A percentile compares a stretch with the other conserved stretches of the same genome.
Conservation (phyloP, 768 basidiomycete genomes). For the Amylocystis lapponica region DNA sequence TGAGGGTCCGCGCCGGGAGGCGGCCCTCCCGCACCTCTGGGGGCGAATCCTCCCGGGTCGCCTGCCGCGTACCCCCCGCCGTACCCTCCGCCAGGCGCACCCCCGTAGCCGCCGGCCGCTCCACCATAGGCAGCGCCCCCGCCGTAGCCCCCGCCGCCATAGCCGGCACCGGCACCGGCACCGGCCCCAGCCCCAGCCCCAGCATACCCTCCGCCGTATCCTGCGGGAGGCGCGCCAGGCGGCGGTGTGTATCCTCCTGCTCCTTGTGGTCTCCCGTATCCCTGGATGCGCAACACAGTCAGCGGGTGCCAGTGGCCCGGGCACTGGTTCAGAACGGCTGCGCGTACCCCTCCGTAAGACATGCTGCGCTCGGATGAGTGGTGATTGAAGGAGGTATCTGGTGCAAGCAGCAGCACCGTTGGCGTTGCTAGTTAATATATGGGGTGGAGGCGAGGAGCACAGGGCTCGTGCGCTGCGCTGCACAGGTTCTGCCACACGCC, state of each 20-base stretch:
- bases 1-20: slow-evolving; percentile 72
- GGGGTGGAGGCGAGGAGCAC: too few relatives aligned
- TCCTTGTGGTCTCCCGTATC: too few relatives aligned
- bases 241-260: neutral
- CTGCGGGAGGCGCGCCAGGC: neutral
- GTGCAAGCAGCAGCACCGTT: too few relatives aligned
- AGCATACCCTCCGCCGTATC: slow-evolving; percentile 2
- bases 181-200: neutral
- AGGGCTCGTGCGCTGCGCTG: too few relatives aligned
- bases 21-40: slow-evolving; percentile 29
- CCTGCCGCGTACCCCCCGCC: slow-evolving; percentile 23
- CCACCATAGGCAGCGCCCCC: slow-evolving; percentile 11
- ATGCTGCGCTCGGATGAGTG: too few relatives aligned
- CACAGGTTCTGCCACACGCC: too few relatives aligned
- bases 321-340: neutral
- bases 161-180: slow-evolving; percentile 9
- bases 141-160: slow-evolving; percentile 27
- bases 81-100: slow-evolving; percentile 19
- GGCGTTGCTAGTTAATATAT: too few relatives aligned
- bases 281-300: too few relatives aligned
- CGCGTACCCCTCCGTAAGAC: slow-evolving; percentile 12
- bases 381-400: too few relatives aligned
- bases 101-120: slow-evolving; percentile 12
- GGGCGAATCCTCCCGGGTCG: slow-evolving; percentile 29
- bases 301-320: neutral